Percentiles rank a stretch among this genome's conserved stretches.
phyloP scores from a whole-genome alignment of 495 filamentous ascomycete species.

The Xylaria grammica region DNA sequence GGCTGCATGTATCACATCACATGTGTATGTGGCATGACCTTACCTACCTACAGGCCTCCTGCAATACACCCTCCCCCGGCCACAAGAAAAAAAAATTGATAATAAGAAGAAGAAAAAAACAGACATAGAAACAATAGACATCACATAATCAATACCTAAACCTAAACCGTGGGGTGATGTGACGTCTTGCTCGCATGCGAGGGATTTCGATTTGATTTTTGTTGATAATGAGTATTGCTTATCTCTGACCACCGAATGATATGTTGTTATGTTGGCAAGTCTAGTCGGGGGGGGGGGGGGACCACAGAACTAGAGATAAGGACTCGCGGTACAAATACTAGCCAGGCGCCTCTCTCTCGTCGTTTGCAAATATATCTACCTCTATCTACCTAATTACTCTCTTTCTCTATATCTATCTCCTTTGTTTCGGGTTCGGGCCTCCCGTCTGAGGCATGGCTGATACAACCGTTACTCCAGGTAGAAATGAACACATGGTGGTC shows the following conservation, averaged over 20 bases:
- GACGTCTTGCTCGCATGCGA: conserved; percentile 17
- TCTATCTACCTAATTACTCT: not conserved
- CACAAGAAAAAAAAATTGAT: not conserved
- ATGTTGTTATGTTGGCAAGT: conserved; percentile 8
- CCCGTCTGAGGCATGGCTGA: not conserved
- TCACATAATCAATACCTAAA: conserved; percentile 20
- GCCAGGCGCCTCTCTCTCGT: not conserved
- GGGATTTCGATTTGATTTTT: conserved; percentile 25
- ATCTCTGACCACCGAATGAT: conserved; percentile 24
- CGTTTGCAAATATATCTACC: not conserved
- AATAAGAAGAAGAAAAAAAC: not conserved
- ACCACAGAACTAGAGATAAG: conserved; percentile 25
- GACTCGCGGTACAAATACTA: conserved; percentile 23
- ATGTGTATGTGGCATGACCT: no score
- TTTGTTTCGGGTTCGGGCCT: not conserved
- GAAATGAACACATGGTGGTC: not conserved
- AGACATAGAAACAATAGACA: not conserved
- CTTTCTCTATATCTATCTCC: no score
- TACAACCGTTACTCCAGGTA: not conserved
- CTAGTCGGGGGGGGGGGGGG: no score
- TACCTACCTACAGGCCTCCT: no score
- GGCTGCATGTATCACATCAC: no score
- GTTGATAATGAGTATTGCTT: conserved; percentile 29
- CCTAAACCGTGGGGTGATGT: conserved; percentile 22
- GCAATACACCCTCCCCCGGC: no score